Evolutionary conservation across 2,329 filamentous ascomycete genomes (phyloP), one percentile per base, ranked within the genome.

Genomic region (Zymoseptoria ardabiliae): DNA sequence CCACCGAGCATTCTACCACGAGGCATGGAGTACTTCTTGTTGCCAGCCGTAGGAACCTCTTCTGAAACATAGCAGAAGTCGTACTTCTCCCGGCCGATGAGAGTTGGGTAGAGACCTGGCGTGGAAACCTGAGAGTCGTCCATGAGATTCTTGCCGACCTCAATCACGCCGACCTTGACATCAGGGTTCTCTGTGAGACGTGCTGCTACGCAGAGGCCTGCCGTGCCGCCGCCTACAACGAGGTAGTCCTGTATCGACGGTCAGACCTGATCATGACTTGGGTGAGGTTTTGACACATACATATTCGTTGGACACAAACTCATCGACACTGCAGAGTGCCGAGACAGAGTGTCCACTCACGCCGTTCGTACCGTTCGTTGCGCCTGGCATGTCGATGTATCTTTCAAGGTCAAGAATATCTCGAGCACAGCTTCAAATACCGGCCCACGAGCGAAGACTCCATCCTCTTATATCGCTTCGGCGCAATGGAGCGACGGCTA

Each of bases 1-100:
- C 75, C 75, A 11, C 76, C 75, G 1, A 77, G 66, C 0, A 71
- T 67, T 50, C 72, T 73, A 3, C 75, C 75, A 20, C 75, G 67
- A 3, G 74, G 71, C 65, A 67, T 67, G 8, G 65, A 64, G 56
- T 69, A 69, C 2, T 58, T 66, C 55, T 71, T 72, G 21, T 63
- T 63, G 2, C 66, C 63, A 3, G 66, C 68, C 35, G 62, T 63
- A 1, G 57, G 56, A 4, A 61, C 62, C 4, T 65, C 59, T 57
- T 72, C 62, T 28, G 60, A 67, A 8, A 67, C 57, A 49, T 68
- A 72, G 56, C 68, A 70, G 70, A 71, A 72, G 56, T 73, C 71
- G 56, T 71, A 72, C 57, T 73, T 67, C 45, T 70, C 66, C 1
- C 66, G 64, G 10, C 70, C 69, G 45, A 73, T 71, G 21, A 73